Evolutionary conservation across 2,329 filamentous ascomycete genomes (phyloP).

Genomic region (Fusarium hainanense): DNA sequence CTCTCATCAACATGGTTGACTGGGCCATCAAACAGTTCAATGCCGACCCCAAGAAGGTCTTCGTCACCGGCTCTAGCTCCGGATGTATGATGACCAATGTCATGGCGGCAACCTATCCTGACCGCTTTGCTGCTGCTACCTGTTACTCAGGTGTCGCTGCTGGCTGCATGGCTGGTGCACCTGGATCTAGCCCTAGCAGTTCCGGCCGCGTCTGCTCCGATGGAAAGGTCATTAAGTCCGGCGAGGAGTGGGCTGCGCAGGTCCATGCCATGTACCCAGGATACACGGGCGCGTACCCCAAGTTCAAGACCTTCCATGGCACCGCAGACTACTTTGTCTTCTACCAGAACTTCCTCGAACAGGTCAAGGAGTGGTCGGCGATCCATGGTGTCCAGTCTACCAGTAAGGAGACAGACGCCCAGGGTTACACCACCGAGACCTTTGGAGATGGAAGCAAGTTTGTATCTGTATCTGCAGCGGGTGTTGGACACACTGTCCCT

Average conservation of each 20-base stretch:
- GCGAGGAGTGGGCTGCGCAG: conserved; percentile 9
- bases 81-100: conserved; percentile 23
- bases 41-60: background rate
- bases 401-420: background rate
- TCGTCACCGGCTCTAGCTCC: conserved; percentile 13
- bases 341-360: conserved; percentile 16
- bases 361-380: conserved; percentile 15
- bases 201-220: conserved; percentile 10
- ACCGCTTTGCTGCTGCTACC: conserved; percentile 7
- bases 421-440: conserved; percentile 2
- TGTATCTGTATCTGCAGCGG: conserved; percentile 7
- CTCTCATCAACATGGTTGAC: conserved; percentile 16
- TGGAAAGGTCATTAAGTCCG: background rate
- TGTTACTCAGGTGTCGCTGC: conserved; percentile 18
- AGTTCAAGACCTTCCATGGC: conserved; percentile 11
- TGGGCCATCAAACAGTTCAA: conserved; percentile 9
- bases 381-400: conserved; percentile 1
- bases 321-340: conserved; percentile 3
- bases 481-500: conserved; percentile 10
- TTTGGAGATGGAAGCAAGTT: conserved; percentile 13
- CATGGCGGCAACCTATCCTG: conserved; percentile 10
- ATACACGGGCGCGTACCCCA: background rate
- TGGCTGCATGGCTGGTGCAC: conserved; percentile 8
- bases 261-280: conserved; percentile 7
- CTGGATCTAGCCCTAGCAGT: conserved; percentile 7